A percentile compares a stretch with the other conserved stretches of the same genome.
Evolutionary conservation across 2,329 filamentous ascomycete species (phyloP).

Genomic region (Diaporthe ampelina): DNA sequence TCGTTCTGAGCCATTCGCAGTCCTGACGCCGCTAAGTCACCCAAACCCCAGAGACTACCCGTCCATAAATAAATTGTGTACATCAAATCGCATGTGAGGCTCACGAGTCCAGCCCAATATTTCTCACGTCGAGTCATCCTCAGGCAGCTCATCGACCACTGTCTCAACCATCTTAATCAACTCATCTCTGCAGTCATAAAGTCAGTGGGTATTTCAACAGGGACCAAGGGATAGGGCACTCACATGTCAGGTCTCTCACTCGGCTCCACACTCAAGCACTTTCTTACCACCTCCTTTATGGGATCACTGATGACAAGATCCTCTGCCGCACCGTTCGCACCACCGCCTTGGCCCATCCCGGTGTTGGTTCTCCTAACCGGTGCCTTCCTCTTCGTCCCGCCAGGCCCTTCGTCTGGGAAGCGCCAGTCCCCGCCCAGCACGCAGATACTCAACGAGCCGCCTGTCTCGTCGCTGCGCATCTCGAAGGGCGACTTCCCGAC

Average conservation of each 20-base stretch:
- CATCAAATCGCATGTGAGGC: not conserved
- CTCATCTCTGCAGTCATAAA: conserved; percentile 65
- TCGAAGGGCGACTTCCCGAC: conserved; percentile 98
- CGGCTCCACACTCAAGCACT: conserved; percentile 89
- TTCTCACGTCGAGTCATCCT: conserved; percentile 57
- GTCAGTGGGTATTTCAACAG: conserved; percentile 5
- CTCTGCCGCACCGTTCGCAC: conserved; percentile 50
- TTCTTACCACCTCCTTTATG: conserved; percentile 89
- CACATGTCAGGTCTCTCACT: conserved; percentile 85
- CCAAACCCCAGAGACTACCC: not conserved
- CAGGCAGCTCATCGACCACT: conserved; percentile 76
- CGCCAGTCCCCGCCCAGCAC: conserved; percentile 95
- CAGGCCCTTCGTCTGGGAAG: conserved; percentile 88
- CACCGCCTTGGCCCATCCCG: conserved; percentile 46
- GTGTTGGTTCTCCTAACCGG: conserved; percentile 48
- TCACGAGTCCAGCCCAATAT: not conserved
- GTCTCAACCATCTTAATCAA: conserved; percentile 83
- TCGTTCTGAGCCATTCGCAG: conserved; percentile 17
- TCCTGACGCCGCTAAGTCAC: not conserved
- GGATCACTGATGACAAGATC: conserved; percentile 79
- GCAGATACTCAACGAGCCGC: conserved; percentile 92
- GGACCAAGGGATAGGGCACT: not conserved
- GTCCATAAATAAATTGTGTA: not conserved
- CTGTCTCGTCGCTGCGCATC: conserved; percentile 94
- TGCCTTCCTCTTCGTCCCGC: conserved; percentile 63